Percentiles rank a stretch among this genome's conserved stretches.
Conservation (phyloP, 1,284 basidiomycete species). For the Sporisorium iseilematis-ciliati region DNA sequence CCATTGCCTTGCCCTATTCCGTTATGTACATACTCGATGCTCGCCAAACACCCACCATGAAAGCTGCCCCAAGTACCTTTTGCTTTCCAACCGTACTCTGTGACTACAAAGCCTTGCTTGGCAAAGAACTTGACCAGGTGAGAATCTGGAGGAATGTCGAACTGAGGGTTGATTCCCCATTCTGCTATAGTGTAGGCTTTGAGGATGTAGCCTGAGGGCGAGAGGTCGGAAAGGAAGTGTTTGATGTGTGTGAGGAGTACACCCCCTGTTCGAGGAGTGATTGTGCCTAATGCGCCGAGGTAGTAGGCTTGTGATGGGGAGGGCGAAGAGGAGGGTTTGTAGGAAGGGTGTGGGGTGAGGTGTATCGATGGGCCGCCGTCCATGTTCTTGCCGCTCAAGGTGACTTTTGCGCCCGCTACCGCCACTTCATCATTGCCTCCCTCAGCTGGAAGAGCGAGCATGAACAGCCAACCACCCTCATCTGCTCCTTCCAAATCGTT, state of each 20-base stretch:
- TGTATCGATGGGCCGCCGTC: constrained; percentile 17
- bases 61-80: constrained; percentile 35
- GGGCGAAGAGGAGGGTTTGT: neutral
- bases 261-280: constrained; percentile 11
- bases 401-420: constrained; percentile 32
- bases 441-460: constrained; percentile 5
- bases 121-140: constrained; percentile 18
- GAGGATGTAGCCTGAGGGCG: neutral
- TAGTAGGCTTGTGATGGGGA: constrained; percentile 6
- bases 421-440: neutral
- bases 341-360: constrained; percentile 3
- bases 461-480: constrained; percentile 17
- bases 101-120: constrained; percentile 21
- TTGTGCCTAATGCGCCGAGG: constrained; percentile 28
- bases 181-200: constrained; percentile 30
- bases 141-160: constrained; percentile 6
- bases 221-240: constrained; percentile 3
- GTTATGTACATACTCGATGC: constrained; percentile 22
- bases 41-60: constrained; percentile 21
- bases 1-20: neutral
- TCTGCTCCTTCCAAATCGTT: constrained; percentile 14
- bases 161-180: constrained; percentile 18
- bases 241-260: constrained; percentile 23
- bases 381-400: constrained; percentile 24
- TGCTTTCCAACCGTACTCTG: constrained; percentile 29